Conservation (phyloP, 108 stramenopile species). For the Pseudonitzschia pungens region DNA sequence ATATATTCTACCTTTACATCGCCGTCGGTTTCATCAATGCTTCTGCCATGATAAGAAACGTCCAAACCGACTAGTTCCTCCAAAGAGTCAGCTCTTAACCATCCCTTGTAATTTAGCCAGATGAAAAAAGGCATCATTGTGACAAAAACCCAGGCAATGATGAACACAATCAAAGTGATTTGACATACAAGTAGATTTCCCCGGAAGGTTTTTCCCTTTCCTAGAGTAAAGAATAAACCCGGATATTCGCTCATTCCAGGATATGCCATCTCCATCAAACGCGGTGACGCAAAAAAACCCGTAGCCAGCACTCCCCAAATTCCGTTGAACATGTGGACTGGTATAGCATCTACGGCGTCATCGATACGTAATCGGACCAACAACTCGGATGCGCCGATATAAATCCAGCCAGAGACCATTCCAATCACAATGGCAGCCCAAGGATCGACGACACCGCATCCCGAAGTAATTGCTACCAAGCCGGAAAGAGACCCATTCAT, state of each 20-base stretch:
- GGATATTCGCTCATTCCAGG: conserved; percentile 43
- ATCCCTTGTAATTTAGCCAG: conserved; percentile 68
- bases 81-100: conserved; percentile 71
- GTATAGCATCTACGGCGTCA: conserved; percentile 93
- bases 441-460: conserved; percentile 74
- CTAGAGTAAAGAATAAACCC: conserved; percentile 73
- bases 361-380: conserved; percentile 76
- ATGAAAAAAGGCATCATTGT: conserved; percentile 73
- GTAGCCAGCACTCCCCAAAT: conserved; percentile 84
- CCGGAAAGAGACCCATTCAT: conserved; percentile 74
- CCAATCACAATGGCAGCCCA: conserved; percentile 89
- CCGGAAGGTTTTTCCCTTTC: conserved; percentile 39
- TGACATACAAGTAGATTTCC: conserved; percentile 73
- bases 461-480: conserved; percentile 85
- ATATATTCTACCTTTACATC: conserved; percentile 50
- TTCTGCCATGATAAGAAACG: conserved; percentile 54
- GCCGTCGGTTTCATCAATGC: conserved; percentile 23
- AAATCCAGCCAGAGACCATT: conserved; percentile 71
- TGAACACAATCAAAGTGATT: conserved; percentile 62
- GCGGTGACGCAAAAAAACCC: conserved; percentile 68
- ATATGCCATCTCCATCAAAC: conserved; percentile 40
- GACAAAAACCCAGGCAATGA: conserved; percentile 64
- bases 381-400: conserved; percentile 51
- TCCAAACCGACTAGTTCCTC: conserved; percentile 79
- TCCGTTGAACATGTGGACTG: conserved; percentile 84